phyloP scores from a whole-genome alignment of 441 rosid genomes.

The Eruca vesicaria region DNA sequence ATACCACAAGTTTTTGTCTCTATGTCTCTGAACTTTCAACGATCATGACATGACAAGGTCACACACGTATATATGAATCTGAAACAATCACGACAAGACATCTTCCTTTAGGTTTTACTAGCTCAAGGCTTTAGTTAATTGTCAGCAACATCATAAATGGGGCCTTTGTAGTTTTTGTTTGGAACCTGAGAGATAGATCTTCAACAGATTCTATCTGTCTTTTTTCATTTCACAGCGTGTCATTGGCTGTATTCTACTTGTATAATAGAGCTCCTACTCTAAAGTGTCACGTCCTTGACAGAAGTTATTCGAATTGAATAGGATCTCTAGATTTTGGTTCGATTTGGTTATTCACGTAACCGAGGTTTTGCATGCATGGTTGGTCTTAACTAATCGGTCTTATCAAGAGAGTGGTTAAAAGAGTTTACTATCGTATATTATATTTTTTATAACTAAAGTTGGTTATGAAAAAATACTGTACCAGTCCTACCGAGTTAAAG shows the following conservation, averaged over 20 bases:
- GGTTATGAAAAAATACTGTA: too few species aligned
- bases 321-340: not conserved
- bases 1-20: constrained; percentile 17
- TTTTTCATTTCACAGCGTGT: constrained; percentile 19
- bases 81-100: constrained; percentile 11
- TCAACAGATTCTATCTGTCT: constrained; percentile 23
- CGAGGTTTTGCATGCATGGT: constrained; percentile 4
- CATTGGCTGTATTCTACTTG: constrained; percentile 7
- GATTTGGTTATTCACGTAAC: not conserved
- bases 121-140: constrained; percentile 22
- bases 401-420: not conserved
- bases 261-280: not conserved
- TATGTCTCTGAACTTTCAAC: not conserved
- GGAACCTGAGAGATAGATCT: constrained; percentile 23
- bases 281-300: constrained; percentile 4
- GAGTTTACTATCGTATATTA: too few species aligned
- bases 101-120: not conserved
- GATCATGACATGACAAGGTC: constrained; percentile 18
- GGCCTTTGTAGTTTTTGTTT: constrained; percentile 22
- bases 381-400: not conserved
- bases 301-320: not conserved
- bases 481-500: not conserved
- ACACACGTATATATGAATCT: constrained; percentile 10
- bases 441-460: too few species aligned
- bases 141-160: constrained; percentile 11